These are phyloP conservation scores for Colletotrichum brevisporum DNA, from an alignment of 2,329 filamentous ascomycete species.

Conservation along the genomic window DNA sequence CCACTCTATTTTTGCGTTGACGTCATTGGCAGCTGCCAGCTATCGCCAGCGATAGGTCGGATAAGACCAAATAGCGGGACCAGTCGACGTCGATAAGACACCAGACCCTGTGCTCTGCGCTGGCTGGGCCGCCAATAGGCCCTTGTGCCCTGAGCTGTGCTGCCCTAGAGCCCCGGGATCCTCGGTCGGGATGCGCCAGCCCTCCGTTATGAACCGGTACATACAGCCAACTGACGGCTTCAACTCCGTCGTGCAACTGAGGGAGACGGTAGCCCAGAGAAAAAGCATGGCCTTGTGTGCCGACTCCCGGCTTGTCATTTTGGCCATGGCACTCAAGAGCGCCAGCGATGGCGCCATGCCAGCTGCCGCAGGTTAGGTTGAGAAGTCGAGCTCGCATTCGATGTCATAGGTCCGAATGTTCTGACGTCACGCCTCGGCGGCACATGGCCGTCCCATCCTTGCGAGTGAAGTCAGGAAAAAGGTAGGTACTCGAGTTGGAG, in stretches of 20 bases:
- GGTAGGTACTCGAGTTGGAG: background rate
- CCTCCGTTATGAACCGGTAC: conserved; percentile 1
- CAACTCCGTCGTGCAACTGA: background rate
- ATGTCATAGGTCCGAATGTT: background rate
- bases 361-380: background rate
- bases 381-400: background rate
- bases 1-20: conserved; percentile 28
- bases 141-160: background rate
- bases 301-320: conserved; percentile 31
- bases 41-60: background rate
- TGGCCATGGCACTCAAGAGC: background rate
- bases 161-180: too few species aligned
- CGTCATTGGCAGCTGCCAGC: conserved; percentile 10
- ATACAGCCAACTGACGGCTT: background rate
- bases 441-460: background rate
- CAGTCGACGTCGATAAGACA: background rate
- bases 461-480: conserved; percentile 7
- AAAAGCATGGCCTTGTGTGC: conserved; percentile 19
- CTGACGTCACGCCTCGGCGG: conserved; percentile 26
- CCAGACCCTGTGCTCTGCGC: background rate
- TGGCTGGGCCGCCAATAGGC: background rate
- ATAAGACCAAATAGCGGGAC: background rate
- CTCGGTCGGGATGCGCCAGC: too few species aligned
- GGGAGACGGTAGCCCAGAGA: background rate
- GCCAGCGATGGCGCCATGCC: conserved; percentile 22